Evolutionary conservation across 1,284 basidiomycete genomes (phyloP).

Genomic region (Lentinus polychrous): DNA sequence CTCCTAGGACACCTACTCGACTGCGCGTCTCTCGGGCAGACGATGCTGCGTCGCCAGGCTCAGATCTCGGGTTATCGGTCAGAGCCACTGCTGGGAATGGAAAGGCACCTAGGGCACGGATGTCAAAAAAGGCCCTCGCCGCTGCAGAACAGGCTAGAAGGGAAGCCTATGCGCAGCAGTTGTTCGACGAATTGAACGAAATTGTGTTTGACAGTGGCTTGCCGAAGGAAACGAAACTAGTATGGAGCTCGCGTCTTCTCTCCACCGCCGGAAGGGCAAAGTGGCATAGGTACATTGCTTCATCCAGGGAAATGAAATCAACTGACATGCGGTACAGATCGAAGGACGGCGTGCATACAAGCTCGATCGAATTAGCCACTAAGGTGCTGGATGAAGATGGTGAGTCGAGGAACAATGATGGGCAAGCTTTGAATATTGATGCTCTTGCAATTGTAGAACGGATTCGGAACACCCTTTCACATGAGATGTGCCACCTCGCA

Average conservation of each 20-base stretch:
- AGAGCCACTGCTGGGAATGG: background rate
- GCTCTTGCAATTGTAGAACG: conserved; percentile 42
- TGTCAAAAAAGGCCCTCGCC: conserved; percentile 38
- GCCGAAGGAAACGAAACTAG: conserved; percentile 54
- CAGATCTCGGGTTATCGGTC: too few species aligned
- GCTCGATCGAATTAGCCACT: conserved; percentile 66
- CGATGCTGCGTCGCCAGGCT: too few species aligned
- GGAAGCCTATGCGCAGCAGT: conserved; percentile 49
- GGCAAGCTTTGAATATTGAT: background rate
- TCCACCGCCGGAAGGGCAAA: conserved; percentile 76
- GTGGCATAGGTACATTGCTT: conserved; percentile 51
- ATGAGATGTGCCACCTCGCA: conserved; percentile 86
- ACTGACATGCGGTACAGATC: conserved; percentile 30
- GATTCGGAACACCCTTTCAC: conserved; percentile 72
- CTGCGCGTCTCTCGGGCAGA: too few species aligned
- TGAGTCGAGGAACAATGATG: conserved; percentile 18
- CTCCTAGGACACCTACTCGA: too few species aligned
- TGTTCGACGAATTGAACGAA: conserved; percentile 80
- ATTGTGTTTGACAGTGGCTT: conserved; percentile 71
- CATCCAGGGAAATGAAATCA: too few species aligned
- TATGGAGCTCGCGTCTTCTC: conserved; percentile 68
- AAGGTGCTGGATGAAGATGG: conserved; percentile 76
- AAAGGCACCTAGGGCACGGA: background rate
- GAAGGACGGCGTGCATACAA: conserved; percentile 41
- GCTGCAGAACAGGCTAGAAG: conserved; percentile 39